Percentiles rank a stretch among this genome's conserved stretches.
phyloP scores from a whole-genome alignment of 345 rosid genomes.

The Nephelium lappaceum region DNA sequence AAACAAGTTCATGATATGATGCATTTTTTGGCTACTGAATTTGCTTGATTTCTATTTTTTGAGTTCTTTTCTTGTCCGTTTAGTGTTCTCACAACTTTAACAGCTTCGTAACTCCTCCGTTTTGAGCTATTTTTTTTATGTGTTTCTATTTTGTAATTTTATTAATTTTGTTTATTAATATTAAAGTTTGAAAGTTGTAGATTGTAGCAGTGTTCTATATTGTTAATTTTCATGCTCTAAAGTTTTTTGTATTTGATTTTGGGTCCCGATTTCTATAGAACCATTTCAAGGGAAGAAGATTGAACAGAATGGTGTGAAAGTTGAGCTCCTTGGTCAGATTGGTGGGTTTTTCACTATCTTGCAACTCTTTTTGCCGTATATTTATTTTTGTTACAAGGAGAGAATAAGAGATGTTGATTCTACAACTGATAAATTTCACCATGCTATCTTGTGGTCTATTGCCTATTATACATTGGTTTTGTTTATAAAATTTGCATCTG shows the following conservation, averaged over 20 bases:
- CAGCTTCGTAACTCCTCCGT: no score
- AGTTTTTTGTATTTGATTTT: conserved; percentile 2
- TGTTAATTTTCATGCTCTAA: background rate
- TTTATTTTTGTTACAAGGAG: background rate
- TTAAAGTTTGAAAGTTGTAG: conserved; percentile 7
- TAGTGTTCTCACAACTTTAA: no score
- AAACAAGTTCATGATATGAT: no score
- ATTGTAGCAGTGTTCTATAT: background rate
- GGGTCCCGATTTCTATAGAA: conserved; percentile 68
- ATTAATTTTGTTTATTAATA: no score
- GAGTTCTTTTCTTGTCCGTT: no score
- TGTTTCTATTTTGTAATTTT: no score
- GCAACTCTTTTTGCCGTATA: background rate
- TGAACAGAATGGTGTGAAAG: conserved; percentile 94
- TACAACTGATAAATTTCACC: background rate
- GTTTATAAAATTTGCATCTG: background rate
- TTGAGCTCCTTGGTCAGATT: conserved; percentile 97
- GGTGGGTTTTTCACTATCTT: conserved; percentile 41
- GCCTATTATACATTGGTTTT: background rate
- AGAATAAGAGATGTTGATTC: background rate
- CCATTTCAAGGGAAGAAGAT: conserved; percentile 92
- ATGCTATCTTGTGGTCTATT: background rate
- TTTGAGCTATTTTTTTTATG: no score
- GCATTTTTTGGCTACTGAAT: no score
- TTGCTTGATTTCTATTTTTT: no score